Evolutionary conservation across 768 basidiomycete species (phyloP).

Genomic region (Leccinum boreale): DNA sequence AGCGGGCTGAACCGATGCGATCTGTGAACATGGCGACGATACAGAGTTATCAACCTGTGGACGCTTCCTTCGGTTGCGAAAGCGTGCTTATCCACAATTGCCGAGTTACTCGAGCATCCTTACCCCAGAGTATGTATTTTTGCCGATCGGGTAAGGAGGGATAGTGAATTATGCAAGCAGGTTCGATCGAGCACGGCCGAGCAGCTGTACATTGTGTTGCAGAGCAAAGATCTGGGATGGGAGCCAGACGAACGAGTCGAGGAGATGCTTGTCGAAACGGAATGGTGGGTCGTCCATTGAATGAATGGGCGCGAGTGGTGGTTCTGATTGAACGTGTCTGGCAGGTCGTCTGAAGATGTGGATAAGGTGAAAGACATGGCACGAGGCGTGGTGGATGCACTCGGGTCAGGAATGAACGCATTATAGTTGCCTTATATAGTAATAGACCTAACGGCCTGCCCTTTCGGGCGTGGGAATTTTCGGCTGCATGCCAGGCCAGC

Average conservation of each 20-base stretch:
- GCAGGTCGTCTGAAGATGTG: slow-evolving; percentile 49
- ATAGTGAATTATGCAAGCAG: slow-evolving; percentile 36
- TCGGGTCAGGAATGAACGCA: slow-evolving; percentile 31
- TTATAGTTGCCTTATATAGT: slow-evolving; percentile 13
- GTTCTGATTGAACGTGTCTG: slow-evolving; percentile 26
- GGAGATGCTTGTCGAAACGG: slow-evolving; percentile 72
- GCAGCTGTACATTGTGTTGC: slow-evolving; percentile 73
- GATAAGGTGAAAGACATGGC: slow-evolving; percentile 39
- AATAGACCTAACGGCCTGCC: not conserved
- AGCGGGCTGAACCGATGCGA: slow-evolving; percentile 9
- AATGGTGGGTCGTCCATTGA: slow-evolving; percentile 54
- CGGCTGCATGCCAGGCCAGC: slow-evolving; percentile 3
- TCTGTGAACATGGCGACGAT: slow-evolving; percentile 10
- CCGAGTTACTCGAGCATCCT: slow-evolving; percentile 67
- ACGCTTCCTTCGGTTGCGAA: slow-evolving; percentile 43
- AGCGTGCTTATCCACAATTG: slow-evolving; percentile 44
- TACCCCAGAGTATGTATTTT: slow-evolving; percentile 67
- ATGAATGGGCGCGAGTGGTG: slow-evolving; percentile 12
- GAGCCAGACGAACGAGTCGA: slow-evolving; percentile 63
- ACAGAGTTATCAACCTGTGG: slow-evolving; percentile 66
- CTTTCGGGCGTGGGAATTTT: slow-evolving; percentile 24
- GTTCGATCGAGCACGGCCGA: slow-evolving; percentile 81
- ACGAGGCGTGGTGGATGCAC: slow-evolving; percentile 38
- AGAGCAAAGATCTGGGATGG: slow-evolving; percentile 61
- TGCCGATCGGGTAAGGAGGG: slow-evolving; percentile 6